Conservation (phyloP, 805 yeast species). For the Yarrowia sp. region DNA sequence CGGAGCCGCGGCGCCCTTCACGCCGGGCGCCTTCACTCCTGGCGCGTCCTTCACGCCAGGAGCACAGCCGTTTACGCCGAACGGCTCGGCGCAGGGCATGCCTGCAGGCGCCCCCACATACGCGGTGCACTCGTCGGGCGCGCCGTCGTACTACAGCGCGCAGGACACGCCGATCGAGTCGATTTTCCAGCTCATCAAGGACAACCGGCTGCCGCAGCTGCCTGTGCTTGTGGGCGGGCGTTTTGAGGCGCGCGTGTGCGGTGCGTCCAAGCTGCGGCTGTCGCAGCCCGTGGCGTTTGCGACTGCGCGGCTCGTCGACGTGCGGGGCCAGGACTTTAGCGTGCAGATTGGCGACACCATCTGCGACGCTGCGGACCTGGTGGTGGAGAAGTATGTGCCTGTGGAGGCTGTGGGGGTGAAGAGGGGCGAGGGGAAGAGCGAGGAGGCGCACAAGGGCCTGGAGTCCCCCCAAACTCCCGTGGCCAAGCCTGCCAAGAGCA, state of each 20-base stretch:
- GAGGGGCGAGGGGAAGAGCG: neutral
- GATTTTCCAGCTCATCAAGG: constrained; percentile 25
- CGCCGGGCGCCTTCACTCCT: neutral
- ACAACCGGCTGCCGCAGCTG: constrained; percentile 11
- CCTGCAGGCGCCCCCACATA: neutral
- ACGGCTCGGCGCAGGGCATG: neutral
- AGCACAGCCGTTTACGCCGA: neutral
- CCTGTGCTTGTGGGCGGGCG: constrained; percentile 9
- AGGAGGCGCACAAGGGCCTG: neutral
- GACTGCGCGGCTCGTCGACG: neutral
- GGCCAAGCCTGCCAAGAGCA: constrained; percentile 2
- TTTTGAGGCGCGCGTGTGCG: neutral
- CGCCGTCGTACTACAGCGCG: neutral
- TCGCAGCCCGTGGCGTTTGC: constrained; percentile 4
- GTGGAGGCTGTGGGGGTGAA: neutral
- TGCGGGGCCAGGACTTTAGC: neutral
- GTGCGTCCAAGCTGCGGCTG: neutral
- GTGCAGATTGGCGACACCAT: constrained; percentile 23
- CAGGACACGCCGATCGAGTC: constrained; percentile 24
- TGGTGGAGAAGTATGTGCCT: neutral
- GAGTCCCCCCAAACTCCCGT: neutral
- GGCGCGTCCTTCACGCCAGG: constrained; percentile 11
- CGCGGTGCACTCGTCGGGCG: neutral
- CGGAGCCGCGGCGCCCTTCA: constrained; percentile 2
- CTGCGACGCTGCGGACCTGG: neutral